phyloP scores from a whole-genome alignment of 2,329 filamentous ascomycete species.

The Fusarium sublunatum region DNA sequence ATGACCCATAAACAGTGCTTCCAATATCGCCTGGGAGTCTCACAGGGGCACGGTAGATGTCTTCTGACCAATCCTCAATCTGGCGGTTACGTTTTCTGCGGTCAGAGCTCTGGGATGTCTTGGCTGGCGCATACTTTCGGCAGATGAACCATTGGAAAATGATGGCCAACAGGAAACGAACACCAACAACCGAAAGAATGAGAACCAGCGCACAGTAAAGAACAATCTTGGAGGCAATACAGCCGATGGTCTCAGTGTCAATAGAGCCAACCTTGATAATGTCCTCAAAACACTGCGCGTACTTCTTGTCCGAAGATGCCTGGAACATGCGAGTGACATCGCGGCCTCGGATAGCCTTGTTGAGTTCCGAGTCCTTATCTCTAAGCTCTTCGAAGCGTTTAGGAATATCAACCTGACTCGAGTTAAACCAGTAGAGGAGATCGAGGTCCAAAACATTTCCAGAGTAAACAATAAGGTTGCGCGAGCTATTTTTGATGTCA shows the following conservation, averaged over 20 bases:
- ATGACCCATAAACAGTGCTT: constrained; percentile 67
- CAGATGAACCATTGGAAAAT: constrained; percentile 97
- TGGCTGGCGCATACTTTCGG: constrained; percentile 83
- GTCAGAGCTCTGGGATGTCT: constrained; percentile 84
- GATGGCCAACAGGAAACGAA: constrained; percentile 89
- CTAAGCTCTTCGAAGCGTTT: constrained; percentile 82
- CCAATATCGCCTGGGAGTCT: constrained; percentile 81
- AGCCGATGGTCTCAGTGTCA: constrained; percentile 95
- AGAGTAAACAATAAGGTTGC: constrained; percentile 94
- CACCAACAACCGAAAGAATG: constrained; percentile 87
- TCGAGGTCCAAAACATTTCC: constrained; percentile 92
- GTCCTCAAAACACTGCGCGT: constrained; percentile 88
- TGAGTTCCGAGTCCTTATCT: constrained; percentile 69
- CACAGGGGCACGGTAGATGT: constrained; percentile 92
- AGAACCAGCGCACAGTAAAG: constrained; percentile 92
- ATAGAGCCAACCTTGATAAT: constrained; percentile 96
- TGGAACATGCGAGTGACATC: constrained; percentile 93
- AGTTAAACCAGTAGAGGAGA: constrained; percentile 90
- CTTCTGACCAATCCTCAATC: constrained; percentile 97
- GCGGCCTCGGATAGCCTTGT: constrained; percentile 77
- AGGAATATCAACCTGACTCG: constrained; percentile 79
- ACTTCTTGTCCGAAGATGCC: constrained; percentile 78
- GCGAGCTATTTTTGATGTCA: constrained; percentile 86
- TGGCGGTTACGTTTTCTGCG: constrained; percentile 88
- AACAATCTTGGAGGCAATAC: constrained; percentile 96